Base-by-base conservation (phyloP, 2,329 filamentous ascomycete genomes). In the Cordyceps tenuipes region DNA sequence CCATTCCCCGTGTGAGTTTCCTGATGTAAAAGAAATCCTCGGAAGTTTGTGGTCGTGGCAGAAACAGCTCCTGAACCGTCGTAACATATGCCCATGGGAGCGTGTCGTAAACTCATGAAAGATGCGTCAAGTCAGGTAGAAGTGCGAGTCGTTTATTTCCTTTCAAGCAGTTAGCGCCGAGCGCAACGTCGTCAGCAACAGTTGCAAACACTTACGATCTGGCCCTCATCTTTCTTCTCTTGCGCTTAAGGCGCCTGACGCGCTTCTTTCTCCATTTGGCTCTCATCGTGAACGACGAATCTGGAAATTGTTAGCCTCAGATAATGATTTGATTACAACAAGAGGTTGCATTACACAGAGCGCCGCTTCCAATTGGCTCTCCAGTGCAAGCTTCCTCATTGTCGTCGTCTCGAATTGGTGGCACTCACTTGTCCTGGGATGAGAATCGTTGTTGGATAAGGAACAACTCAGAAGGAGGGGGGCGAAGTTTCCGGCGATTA, bases 191-290 rank as follows among this genome's bases (percentile, higher is more conserved):
- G 23, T 10, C 1, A 12, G 34, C 17, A 15, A 51, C 29, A 23
- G 10, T 43, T 47, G 21, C 19, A 17, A n/a, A 21, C 41, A 82
- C 91, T 85, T 85, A 97, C 94, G 87, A 92, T 83, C 94, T 83
- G 74, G 93, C 94, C 79, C 94, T 87, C 82, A 94, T 96, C 93
- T 99, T 99, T 91, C 94, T 95, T 84, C 94, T 91, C 92, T 99
- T 99, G 78, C 92, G 89, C 89, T 97, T 97, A 80, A 99, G 91
- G 81, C 94, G 88, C 75, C 94, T 86, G 82, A 96, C 92, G 79
- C 94, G 87, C 93, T 99, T 99, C 90, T 99, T 99, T 86, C 93
- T 94, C 94, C 94, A 97, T 86, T 97, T 97, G 77, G 91, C 92
- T 94, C 93, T 83, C 84, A 87, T 85, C 80, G 80, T 85, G 81